These are phyloP conservation scores for Gymnopilus junonius DNA, from an alignment of 768 basidiomycete genomes.

Conservation along the genomic window DNA sequence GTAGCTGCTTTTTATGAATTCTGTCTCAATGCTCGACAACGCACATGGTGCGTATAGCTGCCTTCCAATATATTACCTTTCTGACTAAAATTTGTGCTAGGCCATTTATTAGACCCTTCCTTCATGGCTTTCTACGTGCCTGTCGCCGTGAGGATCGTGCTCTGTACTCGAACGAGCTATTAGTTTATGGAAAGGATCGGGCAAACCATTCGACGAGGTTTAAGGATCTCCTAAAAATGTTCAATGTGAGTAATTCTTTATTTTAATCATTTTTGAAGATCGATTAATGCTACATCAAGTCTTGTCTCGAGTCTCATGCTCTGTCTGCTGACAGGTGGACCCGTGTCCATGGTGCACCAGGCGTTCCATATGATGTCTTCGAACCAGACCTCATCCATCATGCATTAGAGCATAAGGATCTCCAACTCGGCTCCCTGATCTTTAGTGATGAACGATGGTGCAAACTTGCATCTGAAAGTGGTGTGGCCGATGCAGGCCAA, in stretches of 20 bases:
- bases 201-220: neutral
- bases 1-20: neutral
- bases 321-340: too few relatives aligned
- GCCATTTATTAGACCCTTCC: neutral
- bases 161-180: neutral
- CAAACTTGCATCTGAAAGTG: neutral
- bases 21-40: neutral
- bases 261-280: neutral
- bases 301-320: neutral
- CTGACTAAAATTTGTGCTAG: neutral
- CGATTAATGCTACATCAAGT: neutral
- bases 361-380: slow-evolving; percentile 2
- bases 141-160: neutral
- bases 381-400: slow-evolving; percentile 5
- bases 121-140: neutral
- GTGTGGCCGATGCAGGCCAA: neutral
- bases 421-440: neutral
- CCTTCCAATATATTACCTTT: neutral
- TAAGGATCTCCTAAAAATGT: neutral
- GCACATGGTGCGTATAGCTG: neutral
- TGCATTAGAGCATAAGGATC: neutral
- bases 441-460: neutral
- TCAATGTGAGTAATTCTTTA: neutral
- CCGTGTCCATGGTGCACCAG: neutral
- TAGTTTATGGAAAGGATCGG: neutral